phyloP scores from a whole-genome alignment of 2,329 filamentous ascomycete species.

The Zasmidium cellare region DNA sequence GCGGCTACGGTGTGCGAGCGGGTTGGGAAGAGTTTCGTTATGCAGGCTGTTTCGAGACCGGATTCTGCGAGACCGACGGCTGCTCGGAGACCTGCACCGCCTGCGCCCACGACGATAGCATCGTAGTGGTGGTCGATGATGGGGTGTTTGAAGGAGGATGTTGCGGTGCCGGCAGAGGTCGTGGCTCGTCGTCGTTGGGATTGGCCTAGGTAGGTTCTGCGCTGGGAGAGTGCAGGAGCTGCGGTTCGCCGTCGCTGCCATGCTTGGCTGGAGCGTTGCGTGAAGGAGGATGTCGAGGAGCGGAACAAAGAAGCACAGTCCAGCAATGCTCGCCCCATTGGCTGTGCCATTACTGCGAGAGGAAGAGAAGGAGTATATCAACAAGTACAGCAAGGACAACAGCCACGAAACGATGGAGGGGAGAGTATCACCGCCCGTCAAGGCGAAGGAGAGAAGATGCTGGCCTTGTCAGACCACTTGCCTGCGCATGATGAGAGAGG shows the following conservation, averaged over 20 bases:
- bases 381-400: not conserved
- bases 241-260: constrained; percentile 10
- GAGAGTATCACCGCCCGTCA: not conserved
- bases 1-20: constrained; percentile 67
- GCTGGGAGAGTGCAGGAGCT: constrained; percentile 4
- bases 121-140: constrained; percentile 98
- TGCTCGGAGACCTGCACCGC: constrained; percentile 63
- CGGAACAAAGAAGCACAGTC: constrained; percentile 14
- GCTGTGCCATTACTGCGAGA: constrained; percentile 15
- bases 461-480: no score
- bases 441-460: not conserved
- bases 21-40: constrained; percentile 63
- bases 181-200: constrained; percentile 30
- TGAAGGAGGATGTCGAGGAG: constrained; percentile 9
- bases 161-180: constrained; percentile 20
- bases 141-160: constrained; percentile 65
- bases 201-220: constrained; percentile 24
- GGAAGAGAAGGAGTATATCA: not conserved
- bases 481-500: not conserved
- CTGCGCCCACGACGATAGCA: constrained; percentile 52
- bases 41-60: constrained; percentile 65
- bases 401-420: not conserved
- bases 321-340: constrained; percentile 15
- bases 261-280: constrained; percentile 8
- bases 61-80: constrained; percentile 65